Evolutionary conservation across 805 yeast genomes (phyloP), one percentile per base, ranked within the genome.

Genomic region (Schwanniomyces occidentalis): DNA sequence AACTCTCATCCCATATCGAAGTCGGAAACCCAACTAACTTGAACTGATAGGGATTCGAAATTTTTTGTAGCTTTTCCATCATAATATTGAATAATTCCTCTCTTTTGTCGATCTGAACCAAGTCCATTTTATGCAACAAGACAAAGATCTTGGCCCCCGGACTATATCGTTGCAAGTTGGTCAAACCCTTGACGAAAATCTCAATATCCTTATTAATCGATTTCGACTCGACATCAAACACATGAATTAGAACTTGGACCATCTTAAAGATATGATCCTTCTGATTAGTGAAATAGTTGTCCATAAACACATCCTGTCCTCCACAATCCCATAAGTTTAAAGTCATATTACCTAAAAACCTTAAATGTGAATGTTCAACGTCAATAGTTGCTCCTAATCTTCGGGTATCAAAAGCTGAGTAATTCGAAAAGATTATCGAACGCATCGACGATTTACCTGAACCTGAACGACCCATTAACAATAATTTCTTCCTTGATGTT

Each of bases 381-480:
- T 93, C 99, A 38, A 93, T 90, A 0, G 99, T 93, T 8, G 99
- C 98, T 2, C 98, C 98, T 9, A 93, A 63, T 38, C 98, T 72
- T 44, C 98, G 74, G 3, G 99, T 93, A 56, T 93, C 99, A 54
- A 91, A 86, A 0, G 99, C 99, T 2, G 96, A 86, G 61, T 93
- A 93, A 55, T 93, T 93, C 49, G 95, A 82, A 61, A 93, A 93
- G 46, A 93, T 93, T 42, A 93, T 91, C 29, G 95, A 87, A 49
- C 98, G 73, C 99, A 93, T 93, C 2, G 97, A 89, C 3, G 96
- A 88, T 59, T 93, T 93, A 2, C 99, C 99, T 4, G 96, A 87
- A 27, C 99, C 98, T 17, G 95, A 83, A 28, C 98, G 83, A 64
- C 98, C 97, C 85, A 79, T 63, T 24, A 69, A 48, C 24, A 71